Base-by-base conservation (phyloP, 129 eudicot species). In the Flaveria linearis region DNA sequence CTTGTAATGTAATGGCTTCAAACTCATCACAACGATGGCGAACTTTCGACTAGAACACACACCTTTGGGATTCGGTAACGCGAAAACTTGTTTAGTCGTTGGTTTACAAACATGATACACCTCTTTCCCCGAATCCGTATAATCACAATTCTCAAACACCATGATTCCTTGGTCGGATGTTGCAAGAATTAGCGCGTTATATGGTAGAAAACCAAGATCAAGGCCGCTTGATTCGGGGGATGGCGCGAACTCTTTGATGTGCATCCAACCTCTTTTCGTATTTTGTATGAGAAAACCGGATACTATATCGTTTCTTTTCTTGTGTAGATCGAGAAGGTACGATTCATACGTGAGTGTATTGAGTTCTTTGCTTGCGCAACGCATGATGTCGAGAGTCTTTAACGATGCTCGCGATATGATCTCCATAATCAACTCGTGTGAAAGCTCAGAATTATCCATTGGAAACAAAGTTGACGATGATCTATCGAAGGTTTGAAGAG, bases 1-100 rank as follows among this genome's bases (percentile, higher is more conserved):
- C 63, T 74, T 80, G 69, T 73, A 80, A 53, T 45, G 84, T 20
- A 80, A 67, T 2, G 84, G 76, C 3, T 67, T 68, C 11, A 61
- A 80, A 12, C 52, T 12, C 60, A 80, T 9, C 1, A 79, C 68
- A 7, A 62, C 14, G 9, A 79, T 62, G 2, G 68, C 78, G 33
- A 61, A 39, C 30, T 79, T 61, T 7, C 42, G n/a, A 13, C 53
- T 23, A 1, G 18, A 11, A 52, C 26, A 22, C 6, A 4, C 20
- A 7, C 45, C 50, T 39, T 49, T 25, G 2, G 83, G 83, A 50
- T 79, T 63, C 2, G 83, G 83, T 49, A 80, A 25, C 8, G 3
- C 17, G 3, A 26, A 20, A 36, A 49, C 53, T 42, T 80, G 79
- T 45, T 65, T 73, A n/a, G 83, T 73, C 46, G 79, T 2, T 0